Evolutionary conservation across 345 rosid genomes (phyloP).

Genomic region (Rhodamnia argentea): DNA sequence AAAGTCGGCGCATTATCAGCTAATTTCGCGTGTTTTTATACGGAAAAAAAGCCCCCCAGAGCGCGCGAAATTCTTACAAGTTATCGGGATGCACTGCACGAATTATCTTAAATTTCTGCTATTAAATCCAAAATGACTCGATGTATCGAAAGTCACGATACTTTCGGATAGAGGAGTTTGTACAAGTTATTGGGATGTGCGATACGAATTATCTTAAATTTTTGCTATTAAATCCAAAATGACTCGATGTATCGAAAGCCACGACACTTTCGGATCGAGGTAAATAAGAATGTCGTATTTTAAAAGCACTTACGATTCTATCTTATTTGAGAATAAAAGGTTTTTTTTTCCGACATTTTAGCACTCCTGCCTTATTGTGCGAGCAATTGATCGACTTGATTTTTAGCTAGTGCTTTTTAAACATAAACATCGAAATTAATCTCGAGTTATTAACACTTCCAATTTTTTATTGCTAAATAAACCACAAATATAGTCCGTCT

Average conservation of each 20-base stretch:
- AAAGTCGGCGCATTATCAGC: background rate
- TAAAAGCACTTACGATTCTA: background rate
- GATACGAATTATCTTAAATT: background rate
- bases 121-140: background rate
- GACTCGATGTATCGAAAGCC: background rate
- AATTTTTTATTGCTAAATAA: background rate
- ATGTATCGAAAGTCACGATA: fast-evolving
- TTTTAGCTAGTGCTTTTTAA: background rate
- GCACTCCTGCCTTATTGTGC: background rate
- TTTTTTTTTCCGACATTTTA: background rate
- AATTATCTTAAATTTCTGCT: background rate
- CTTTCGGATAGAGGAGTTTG: no score
- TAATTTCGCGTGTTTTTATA: background rate
- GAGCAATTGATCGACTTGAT: background rate
- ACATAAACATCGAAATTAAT: background rate
- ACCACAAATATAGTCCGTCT: background rate
- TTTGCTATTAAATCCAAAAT: background rate
- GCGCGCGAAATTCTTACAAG: background rate
- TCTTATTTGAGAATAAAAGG: background rate
- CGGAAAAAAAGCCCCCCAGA: background rate
- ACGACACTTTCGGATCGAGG: background rate
- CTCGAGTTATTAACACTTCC: background rate
- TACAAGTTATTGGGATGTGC: background rate
- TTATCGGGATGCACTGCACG: no score
- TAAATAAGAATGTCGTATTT: background rate